Evolutionary conservation across 306 rosid species (phyloP).

Genomic region (Prunus armeniaca): DNA sequence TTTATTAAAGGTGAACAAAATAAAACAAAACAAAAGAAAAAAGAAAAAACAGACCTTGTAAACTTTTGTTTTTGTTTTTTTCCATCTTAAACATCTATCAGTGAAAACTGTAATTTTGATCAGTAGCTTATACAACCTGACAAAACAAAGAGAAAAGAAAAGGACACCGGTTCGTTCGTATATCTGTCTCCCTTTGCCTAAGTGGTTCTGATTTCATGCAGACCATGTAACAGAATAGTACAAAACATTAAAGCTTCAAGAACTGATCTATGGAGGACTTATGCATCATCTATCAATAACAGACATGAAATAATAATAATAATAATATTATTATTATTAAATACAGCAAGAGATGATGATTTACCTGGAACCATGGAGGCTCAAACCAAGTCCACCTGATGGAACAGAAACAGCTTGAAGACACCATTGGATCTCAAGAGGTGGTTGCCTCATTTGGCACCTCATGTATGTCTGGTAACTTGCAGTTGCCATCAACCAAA

Average conservation of each 20-base stretch:
- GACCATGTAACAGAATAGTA: slow-evolving; percentile 30
- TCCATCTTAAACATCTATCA: slow-evolving; percentile 21
- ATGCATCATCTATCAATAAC: neutral
- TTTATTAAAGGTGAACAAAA: neutral
- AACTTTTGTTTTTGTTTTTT: neutral
- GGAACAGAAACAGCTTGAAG: slow-evolving; percentile 93
- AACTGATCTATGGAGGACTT: slow-evolving; percentile 18
- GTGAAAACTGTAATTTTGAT: slow-evolving; percentile 19
- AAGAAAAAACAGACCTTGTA: neutral
- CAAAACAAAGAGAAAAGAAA: slow-evolving; percentile 50
- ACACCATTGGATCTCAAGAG: slow-evolving; percentile 81
- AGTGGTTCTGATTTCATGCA: slow-evolving; percentile 39
- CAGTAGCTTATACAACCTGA: slow-evolving; percentile 29
- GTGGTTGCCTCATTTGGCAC: slow-evolving; percentile 80
- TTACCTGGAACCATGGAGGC: slow-evolving; percentile 79
- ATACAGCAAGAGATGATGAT: slow-evolving; percentile 4
- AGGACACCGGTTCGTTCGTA: slow-evolving; percentile 34
- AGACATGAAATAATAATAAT: neutral
- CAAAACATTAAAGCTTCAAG: slow-evolving; percentile 30
- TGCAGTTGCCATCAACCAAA: slow-evolving; percentile 76
- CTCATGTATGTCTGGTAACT: slow-evolving; percentile 81
- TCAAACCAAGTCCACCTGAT: slow-evolving; percentile 76
- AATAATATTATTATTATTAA: neutral
- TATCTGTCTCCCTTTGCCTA: slow-evolving; percentile 31
- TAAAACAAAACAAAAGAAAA: neutral